phyloP scores from a whole-genome alignment of 2,329 filamentous ascomycete genomes.

The Gyromitra esculenta region DNA sequence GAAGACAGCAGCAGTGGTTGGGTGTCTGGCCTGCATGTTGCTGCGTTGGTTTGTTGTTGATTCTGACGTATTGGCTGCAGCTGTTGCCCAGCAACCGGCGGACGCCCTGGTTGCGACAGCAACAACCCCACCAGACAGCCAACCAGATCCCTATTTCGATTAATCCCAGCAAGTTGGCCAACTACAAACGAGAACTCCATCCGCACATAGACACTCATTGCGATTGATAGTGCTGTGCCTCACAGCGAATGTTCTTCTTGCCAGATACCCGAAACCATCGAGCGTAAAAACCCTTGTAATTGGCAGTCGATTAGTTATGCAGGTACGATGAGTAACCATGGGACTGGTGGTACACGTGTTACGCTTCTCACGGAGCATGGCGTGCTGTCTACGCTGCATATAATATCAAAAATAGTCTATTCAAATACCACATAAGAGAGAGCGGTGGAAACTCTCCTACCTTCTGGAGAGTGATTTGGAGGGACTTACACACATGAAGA shows the following conservation, averaged over 20 bases:
- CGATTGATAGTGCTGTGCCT: neutral
- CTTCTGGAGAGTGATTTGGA: neutral
- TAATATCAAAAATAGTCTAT: constrained; percentile 6
- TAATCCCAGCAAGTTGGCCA: constrained; percentile 3
- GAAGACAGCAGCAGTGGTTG: constrained; percentile 5
- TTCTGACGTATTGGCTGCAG: constrained; percentile 45
- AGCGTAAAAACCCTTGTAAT: neutral
- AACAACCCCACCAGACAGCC: neutral
- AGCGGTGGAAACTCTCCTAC: neutral
- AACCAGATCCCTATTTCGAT: neutral
- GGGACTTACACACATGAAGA: neutral
- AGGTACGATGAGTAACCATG: constrained; percentile 39
- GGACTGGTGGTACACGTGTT: constrained; percentile 28
- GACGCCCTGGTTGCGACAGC: constrained; percentile 32
- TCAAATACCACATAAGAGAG: constrained; percentile 19
- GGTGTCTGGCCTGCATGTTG: constrained; percentile 19
- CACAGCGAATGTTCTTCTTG: constrained; percentile 18
- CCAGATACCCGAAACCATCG: constrained; percentile 14
- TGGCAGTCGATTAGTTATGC: constrained; percentile 25
- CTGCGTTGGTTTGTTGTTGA: constrained; percentile 51
- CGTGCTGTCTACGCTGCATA: neutral
- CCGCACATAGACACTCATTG: neutral
- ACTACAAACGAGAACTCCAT: neutral
- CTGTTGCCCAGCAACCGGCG: constrained; percentile 36
- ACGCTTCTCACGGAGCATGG: constrained; percentile 5